Base-by-base conservation (phyloP, 2,329 filamentous ascomycete genomes). In the Talaromyces sp. region DNA sequence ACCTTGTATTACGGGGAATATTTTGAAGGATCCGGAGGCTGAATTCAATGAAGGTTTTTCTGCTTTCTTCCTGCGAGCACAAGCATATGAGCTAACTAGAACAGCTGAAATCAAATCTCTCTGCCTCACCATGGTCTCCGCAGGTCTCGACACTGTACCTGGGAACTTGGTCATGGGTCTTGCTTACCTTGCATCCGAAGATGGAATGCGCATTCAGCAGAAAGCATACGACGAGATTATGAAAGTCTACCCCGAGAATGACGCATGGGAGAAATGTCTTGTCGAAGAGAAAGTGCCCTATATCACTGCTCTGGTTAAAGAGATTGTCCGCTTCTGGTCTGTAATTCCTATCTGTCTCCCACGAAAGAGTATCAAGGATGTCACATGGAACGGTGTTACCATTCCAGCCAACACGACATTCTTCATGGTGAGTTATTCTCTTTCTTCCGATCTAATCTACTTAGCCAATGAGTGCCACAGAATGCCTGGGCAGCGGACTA, bases 271-370 rank as follows among this genome's bases (percentile, higher is more conserved):
- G 69, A 85, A 83, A 69, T 92, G 90, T 67, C 82, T 91, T 0
- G 73, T 85, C 2, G 91, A 93, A 73, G 91, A 93, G 72, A 92
- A 91, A 71, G 84, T 92, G 0, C 87, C 89, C 0, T 95, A 93
- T 75, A 81, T 95, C 67, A 91, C 89, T 0, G 91, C 91, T 0
- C 77, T 95, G 5, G 89, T 91, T 67, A 93, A 93, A 72, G 92
- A 95, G 73, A 87, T 89, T 1, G 82, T 94, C 0, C 86, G 91
- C 29, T 94, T 87, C 81, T 94, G 88, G 85, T 90, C 88, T 2
- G 91, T 94, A 34, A 91, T 93, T 68, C 90, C 91, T 1, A 89
- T 95, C 70, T 92, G 88, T 70, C 82, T 95, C 0, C 91, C 91
- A 0, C 83, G 91, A 3, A 86, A 86, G 17, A 90, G 83, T 67